Conservation (phyloP, 805 yeast species). For the Candida easanensis region DNA sequence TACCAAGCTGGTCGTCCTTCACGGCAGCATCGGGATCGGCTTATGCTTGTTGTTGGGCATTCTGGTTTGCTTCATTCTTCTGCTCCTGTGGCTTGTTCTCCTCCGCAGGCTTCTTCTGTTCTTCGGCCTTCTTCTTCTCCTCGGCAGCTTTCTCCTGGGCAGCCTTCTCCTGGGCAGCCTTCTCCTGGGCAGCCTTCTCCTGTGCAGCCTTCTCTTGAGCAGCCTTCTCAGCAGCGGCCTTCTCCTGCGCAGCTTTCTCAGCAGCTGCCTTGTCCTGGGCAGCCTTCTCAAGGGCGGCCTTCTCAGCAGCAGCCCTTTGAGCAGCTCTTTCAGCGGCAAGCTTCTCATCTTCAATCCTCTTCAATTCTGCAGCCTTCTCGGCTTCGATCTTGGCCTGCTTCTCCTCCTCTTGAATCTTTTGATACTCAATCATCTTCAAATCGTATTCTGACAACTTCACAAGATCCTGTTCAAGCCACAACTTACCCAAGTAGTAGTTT, state of each 20-base stretch:
- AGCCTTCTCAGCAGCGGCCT: neutral
- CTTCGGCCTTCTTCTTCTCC: neutral
- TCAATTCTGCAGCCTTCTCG: constrained; percentile 1
- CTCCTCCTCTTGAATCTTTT: constrained; percentile 2
- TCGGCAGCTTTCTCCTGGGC: too few species aligned
- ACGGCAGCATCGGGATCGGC: constrained; percentile 1
- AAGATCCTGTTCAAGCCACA: constrained; percentile 28
- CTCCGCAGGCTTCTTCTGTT: neutral
- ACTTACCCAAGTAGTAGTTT: constrained; percentile 27
- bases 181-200: neutral
- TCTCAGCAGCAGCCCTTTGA: constrained; percentile 1
- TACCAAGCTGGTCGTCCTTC: neutral
- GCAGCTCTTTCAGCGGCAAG: neutral
- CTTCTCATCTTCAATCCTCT: constrained; percentile 5
- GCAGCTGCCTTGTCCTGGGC: constrained; percentile 2
- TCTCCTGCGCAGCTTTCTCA: neutral
- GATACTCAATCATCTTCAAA: constrained; percentile 6
- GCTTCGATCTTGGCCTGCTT: constrained; percentile 1
- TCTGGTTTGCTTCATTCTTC: neutral
- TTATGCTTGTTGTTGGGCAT: neutral
- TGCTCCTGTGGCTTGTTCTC: neutral
- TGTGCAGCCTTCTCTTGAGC: neutral
- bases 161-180: neutral
- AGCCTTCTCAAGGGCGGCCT: constrained; percentile 8
- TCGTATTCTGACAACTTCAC: constrained; percentile 21